A percentile compares a stretch with the other conserved stretches of the same genome.
phyloP scores from a whole-genome alignment of 805 yeast genomes.

The Teunomyces cretensis region DNA sequence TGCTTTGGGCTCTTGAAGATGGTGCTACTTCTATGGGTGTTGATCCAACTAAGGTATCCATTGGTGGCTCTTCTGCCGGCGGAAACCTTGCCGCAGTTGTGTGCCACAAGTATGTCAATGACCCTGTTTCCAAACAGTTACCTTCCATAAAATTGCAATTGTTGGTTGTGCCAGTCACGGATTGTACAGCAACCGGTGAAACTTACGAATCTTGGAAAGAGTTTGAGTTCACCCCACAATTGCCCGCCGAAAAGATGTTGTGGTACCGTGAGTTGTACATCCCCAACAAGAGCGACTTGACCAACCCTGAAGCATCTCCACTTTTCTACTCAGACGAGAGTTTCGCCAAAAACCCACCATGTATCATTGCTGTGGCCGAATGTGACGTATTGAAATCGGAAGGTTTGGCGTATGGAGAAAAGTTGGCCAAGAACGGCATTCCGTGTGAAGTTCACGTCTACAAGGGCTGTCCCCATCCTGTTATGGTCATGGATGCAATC shows the following conservation, averaged over 20 bases:
- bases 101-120: constrained; percentile 31
- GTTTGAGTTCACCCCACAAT: constrained; percentile 39
- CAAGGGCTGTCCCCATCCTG: constrained; percentile 48
- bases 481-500: constrained; percentile 47
- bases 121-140: constrained; percentile 16
- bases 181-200: constrained; percentile 38
- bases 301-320: constrained; percentile 41
- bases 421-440: constrained; percentile 38
- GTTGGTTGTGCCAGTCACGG: constrained; percentile 45
- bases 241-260: constrained; percentile 45
- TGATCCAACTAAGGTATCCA: constrained; percentile 32
- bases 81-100: constrained; percentile 39
- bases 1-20: constrained; percentile 24
- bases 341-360: constrained; percentile 40
- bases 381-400: constrained; percentile 47
- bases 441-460: constrained; percentile 32
- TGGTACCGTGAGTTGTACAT: constrained; percentile 45
- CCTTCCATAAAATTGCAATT: constrained; percentile 41
- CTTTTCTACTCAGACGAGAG: constrained; percentile 39
- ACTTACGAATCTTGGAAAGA: constrained; percentile 39
- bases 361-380: constrained; percentile 42
- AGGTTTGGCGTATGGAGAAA: constrained; percentile 42
- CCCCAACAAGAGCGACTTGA: constrained; percentile 28
- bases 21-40: constrained; percentile 21
- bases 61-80: constrained; percentile 51